Evolutionary conservation across 441 rosid species (phyloP), one percentile per base, ranked within the genome.

Genomic region (Manihot esculenta): DNA sequence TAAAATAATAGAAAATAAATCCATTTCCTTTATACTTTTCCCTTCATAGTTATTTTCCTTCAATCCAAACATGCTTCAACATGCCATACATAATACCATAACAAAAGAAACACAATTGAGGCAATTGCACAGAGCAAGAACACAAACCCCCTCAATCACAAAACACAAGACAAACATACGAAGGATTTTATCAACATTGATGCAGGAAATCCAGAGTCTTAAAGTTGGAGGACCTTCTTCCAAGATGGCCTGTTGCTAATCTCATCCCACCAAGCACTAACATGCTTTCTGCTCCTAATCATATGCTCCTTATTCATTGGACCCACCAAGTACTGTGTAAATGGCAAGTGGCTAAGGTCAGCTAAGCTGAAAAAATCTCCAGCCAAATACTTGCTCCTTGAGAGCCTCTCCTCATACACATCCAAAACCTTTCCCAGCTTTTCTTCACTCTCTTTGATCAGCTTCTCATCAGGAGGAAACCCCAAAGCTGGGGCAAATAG

Each of bases 331-430:
- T 85, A 83, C 12, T 84, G 77, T 13, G 86, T 83, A 42, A 78
- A 84, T 0, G 97, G 97, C 1, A 86, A 81, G 74, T 91, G 86
- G 71, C 84, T 85, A 23, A 89, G 82, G 70, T 91, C 95, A 47
- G 97, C 95, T 35, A 89, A 66, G 72, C 91, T 86, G 63, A 86
- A 85, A 72, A 84, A 88, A 47, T 85, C 90, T 7, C 94, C 97
- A 3, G 86, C 95, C 44, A 88, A 71, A 78, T 89, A 91, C 72
- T 80, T 77, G 85, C 77, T 77, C 72, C 78, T 76, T 0, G 90
- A 74, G 4, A 91, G 84, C 72, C 88, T 86, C 18, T 84, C 80
- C 68, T 87, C 94, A 64, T 90, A 87, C 0, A 88, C 57, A 62
- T 90, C 93, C 41, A 90, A 74, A 20, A 87, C 91, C 63, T 69